Evolutionary conservation across 1,139 yeast genomes (phyloP).

Genomic region (Insectozyma bohioensis): DNA sequence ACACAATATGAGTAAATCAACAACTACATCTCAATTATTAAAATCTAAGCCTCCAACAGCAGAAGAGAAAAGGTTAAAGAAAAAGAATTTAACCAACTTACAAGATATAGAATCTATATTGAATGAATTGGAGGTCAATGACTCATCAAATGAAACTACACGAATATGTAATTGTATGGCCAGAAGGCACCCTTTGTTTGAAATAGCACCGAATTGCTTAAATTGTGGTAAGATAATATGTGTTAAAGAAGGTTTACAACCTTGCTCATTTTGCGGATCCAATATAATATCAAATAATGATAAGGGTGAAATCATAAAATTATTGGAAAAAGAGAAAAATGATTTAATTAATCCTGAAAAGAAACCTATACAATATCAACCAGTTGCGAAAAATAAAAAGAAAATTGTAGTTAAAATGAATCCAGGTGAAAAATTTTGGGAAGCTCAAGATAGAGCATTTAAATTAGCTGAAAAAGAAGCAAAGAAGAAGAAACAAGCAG

Average conservation of each 20-base stretch:
- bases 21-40: conserved; percentile 40
- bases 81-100: conserved; percentile 48
- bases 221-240: conserved; percentile 95
- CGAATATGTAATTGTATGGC: conserved; percentile 78
- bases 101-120: conserved; percentile 55
- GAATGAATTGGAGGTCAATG: conserved; percentile 33
- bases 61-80: conserved; percentile 25
- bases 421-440: conserved; percentile 65
- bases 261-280: conserved; percentile 80
- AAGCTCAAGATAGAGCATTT: conserved; percentile 65
- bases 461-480: conserved; percentile 47
- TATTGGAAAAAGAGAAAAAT: conserved; percentile 50
- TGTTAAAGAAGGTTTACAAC: conserved; percentile 83
- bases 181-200: conserved; percentile 82
- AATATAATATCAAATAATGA: conserved; percentile 65
- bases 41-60: conserved; percentile 22
- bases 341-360: conserved; percentile 11
- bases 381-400: conserved; percentile 17
- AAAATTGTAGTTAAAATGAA: conserved; percentile 54
- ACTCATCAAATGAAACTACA: conserved; percentile 13
- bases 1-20: conserved; percentile 18
- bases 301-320: conserved; percentile 53
- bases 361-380: conserved; percentile 18
- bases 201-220: conserved; percentile 88
- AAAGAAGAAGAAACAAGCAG: conserved; percentile 31